A percentile compares a stretch with the other conserved stretches of the same genome.
Evolutionary conservation across 371 early-diverging fungal species (phyloP).

Genomic region (Mortierella polycephala): DNA sequence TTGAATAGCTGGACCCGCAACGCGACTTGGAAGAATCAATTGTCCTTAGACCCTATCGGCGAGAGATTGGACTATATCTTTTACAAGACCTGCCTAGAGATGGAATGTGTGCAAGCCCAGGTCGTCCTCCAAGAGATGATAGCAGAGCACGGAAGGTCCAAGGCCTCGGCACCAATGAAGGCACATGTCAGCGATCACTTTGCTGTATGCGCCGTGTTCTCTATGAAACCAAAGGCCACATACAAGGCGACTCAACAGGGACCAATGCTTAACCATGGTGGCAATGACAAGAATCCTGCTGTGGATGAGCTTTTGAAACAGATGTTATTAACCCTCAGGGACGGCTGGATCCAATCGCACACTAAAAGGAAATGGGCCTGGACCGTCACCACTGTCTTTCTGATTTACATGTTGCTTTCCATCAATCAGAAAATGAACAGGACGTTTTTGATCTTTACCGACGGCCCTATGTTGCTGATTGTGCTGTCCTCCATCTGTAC

Average conservation of each 20-base stretch:
- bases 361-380: no score
- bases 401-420: no score
- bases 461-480: slow-evolving; percentile 1
- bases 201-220: slow-evolving; percentile 63
- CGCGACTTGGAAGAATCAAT: slow-evolving; percentile 33
- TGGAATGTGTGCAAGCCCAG: slow-evolving; percentile 55
- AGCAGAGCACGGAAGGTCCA: slow-evolving; percentile 20
- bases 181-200: slow-evolving; percentile 71
- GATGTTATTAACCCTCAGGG: no score
- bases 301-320: background rate
- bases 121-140: slow-evolving; percentile 61
- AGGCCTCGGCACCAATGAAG: slow-evolving; percentile 6
- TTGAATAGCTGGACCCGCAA: slow-evolving; percentile 62
- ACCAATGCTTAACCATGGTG: no score
- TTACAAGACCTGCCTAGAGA: slow-evolving; percentile 56
- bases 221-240: no score
- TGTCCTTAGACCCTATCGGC: slow-evolving; percentile 49
- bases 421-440: no score
- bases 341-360: no score
- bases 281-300: no score
- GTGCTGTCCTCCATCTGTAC: slow-evolving; percentile 20
- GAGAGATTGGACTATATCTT: slow-evolving; percentile 72
- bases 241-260: no score
- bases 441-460: slow-evolving; percentile 16
- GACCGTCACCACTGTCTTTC: no score